These are phyloP conservation scores for Fusarium pilosicola DNA, from an alignment of 2,329 filamentous ascomycete genomes.

Conservation along the genomic window DNA sequence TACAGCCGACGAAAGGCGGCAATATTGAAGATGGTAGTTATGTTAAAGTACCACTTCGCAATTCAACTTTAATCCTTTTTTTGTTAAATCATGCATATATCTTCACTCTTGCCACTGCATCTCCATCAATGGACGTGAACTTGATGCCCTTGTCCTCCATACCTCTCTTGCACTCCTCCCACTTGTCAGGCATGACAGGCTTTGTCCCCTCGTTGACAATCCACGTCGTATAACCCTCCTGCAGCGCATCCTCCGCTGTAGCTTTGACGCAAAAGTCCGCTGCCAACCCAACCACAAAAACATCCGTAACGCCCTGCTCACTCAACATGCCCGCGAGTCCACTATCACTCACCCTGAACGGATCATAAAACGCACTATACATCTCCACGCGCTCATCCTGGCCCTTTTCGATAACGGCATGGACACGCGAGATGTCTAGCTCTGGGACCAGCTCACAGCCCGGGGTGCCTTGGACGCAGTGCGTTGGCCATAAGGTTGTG, in stretches of 20 bases:
- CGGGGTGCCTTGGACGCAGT: slow-evolving; percentile 81
- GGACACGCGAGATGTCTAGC: slow-evolving; percentile 68
- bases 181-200: slow-evolving; percentile 72
- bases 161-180: slow-evolving; percentile 64
- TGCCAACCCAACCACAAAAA: slow-evolving; percentile 87
- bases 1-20: slow-evolving; percentile 28
- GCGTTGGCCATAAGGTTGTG: slow-evolving; percentile 85
- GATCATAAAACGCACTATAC: slow-evolving; percentile 91
- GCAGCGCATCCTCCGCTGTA: slow-evolving; percentile 81
- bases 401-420: slow-evolving; percentile 81
- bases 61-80: slow-evolving; percentile 35
- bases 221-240: slow-evolving; percentile 79
- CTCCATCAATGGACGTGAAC: slow-evolving; percentile 60
- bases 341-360: slow-evolving; percentile 73
- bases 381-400: slow-evolving; percentile 81
- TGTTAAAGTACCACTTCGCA: slow-evolving; percentile 26
- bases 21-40: slow-evolving; percentile 24
- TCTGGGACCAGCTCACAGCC: slow-evolving; percentile 81
- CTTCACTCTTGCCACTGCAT: slow-evolving; percentile 39
- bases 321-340: slow-evolving; percentile 70
- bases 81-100: slow-evolving; percentile 9
- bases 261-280: slow-evolving; percentile 88
- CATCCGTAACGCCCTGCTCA: slow-evolving; percentile 72
- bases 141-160: slow-evolving; percentile 69
- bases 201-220: slow-evolving; percentile 82